Conservation (phyloP, 1,139 yeast genomes). For the Yamadazyma epiphylla region DNA sequence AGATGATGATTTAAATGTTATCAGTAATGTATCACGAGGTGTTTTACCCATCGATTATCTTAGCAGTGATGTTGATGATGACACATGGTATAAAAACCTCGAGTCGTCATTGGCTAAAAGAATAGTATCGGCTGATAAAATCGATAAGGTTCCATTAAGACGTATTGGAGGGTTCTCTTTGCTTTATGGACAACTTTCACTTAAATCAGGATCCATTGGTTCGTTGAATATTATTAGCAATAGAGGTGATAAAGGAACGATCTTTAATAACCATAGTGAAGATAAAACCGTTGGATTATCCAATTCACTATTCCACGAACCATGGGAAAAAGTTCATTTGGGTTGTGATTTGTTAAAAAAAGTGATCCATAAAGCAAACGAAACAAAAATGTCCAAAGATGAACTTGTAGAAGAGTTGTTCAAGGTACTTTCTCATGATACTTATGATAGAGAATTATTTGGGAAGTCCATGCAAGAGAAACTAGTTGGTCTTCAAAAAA, state of each 20-base stretch:
- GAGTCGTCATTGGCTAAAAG: constrained; percentile 21
- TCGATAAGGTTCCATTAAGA: constrained; percentile 25
- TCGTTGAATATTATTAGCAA: constrained; percentile 51
- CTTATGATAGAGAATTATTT: constrained; percentile 28
- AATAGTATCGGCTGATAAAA: constrained; percentile 3
- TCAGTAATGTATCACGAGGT: constrained; percentile 65
- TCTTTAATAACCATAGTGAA: constrained; percentile 10
- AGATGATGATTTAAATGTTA: constrained; percentile 18
- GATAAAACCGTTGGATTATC: constrained; percentile 51
- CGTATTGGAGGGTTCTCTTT: constrained; percentile 82
- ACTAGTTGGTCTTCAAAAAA: constrained; percentile 46
- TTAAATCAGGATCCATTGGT: constrained; percentile 20
- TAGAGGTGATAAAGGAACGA: constrained; percentile 39
- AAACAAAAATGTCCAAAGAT: constrained; percentile 26
- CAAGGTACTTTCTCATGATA: constrained; percentile 46
- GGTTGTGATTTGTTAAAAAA: constrained; percentile 48
- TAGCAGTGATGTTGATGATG: constrained; percentile 29
- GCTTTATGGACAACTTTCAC: constrained; percentile 58
- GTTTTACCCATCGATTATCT: constrained; percentile 60
- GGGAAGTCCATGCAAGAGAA: constrained; percentile 22
- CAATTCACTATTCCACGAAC: constrained; percentile 56
- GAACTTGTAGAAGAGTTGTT: constrained; percentile 51
- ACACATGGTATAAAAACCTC: constrained; percentile 46
- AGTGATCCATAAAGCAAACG: constrained; percentile 28
- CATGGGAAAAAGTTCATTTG: constrained; percentile 68